Evolutionary conservation across 2,329 filamentous ascomycete genomes (phyloP).

Genomic region (Aspergillus pseudoviridinutans): DNA sequence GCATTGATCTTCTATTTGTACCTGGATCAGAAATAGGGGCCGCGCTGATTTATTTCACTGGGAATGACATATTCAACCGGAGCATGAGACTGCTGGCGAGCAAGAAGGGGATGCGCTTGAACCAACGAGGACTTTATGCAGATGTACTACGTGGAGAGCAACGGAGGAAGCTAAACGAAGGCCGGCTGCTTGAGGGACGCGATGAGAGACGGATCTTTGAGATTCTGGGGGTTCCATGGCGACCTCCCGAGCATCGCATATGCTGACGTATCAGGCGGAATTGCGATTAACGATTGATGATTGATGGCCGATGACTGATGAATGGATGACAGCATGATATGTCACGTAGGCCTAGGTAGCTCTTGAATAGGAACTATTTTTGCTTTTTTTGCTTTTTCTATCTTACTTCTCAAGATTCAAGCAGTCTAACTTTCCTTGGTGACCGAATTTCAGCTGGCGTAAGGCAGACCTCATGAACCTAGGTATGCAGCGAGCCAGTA

Average conservation of each 20-base stretch:
- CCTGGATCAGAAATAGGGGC: constrained; percentile 76
- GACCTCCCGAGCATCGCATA: constrained; percentile 70
- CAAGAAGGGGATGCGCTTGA: constrained; percentile 78
- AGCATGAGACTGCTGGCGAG: constrained; percentile 76
- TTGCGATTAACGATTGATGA: background rate
- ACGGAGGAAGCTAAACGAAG: constrained; percentile 61
- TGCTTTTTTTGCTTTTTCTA: background rate
- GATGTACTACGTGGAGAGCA: constrained; percentile 61
- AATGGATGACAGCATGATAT: background rate
- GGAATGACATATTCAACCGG: constrained; percentile 90
- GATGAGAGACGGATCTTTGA: constrained; percentile 80
- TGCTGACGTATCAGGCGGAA: constrained; percentile 49
- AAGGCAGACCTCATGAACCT: background rate
- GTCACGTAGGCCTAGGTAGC: background rate
- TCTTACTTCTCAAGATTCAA: background rate
- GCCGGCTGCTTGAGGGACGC: constrained; percentile 66
- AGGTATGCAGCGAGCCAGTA: background rate
- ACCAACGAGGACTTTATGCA: constrained; percentile 74
- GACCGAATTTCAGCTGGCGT: background rate
- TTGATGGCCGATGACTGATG: background rate
- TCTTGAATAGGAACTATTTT: background rate
- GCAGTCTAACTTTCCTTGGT: background rate
- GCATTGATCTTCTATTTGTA: constrained; percentile 81
- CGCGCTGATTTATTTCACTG: constrained; percentile 90
- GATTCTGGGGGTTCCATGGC: constrained; percentile 77